These are phyloP conservation scores for Puya raimondii DNA, from an alignment of 176 grass and related monocot genomes.

Conservation along the genomic window DNA sequence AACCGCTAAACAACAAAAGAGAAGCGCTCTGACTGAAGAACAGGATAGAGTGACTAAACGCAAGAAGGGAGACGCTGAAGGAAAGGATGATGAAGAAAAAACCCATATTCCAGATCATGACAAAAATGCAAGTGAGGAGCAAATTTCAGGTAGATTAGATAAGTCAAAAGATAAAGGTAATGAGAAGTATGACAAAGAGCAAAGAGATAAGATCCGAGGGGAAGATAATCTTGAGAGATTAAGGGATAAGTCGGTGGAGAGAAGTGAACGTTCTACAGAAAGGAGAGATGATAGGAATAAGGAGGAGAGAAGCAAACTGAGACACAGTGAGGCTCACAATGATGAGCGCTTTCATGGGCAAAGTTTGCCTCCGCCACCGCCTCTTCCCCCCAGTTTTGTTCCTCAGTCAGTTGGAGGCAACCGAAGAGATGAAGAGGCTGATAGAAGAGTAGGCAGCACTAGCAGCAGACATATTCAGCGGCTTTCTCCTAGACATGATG, in stretches of 20 bases:
- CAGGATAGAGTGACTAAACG: conserved; percentile 69
- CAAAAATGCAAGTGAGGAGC: conserved; percentile 45
- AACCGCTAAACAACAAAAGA: conserved; percentile 60
- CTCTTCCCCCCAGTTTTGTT: conserved; percentile 91
- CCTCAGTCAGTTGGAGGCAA: conserved; percentile 69
- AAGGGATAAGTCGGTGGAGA: conserved; percentile 59
- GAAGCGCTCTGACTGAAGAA: conserved; percentile 40
- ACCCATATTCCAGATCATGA: conserved; percentile 48
- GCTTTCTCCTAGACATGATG: conserved; percentile 63
- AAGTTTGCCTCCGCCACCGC: conserved; percentile 87
- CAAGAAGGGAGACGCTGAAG: conserved; percentile 67
- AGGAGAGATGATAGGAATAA: conserved; percentile 87
- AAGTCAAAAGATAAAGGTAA: conserved; percentile 49
- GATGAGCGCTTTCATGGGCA: conserved; percentile 66
- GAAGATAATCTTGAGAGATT: conserved; percentile 60
- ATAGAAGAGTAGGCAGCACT: conserved; percentile 38
- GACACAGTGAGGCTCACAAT: conserved; percentile 40
- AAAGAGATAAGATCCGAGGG: conserved; percentile 45
- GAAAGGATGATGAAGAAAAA: conserved; percentile 45
- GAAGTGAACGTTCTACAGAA: conserved; percentile 69
- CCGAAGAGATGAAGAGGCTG: conserved; percentile 57
- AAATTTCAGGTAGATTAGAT: conserved; percentile 32
- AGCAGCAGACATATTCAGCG: conserved; percentile 47
- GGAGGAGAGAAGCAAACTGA: conserved; percentile 61
- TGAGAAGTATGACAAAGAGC: conserved; percentile 71